Evolutionary conservation across 1,139 yeast species (phyloP), one percentile per base, ranked within the genome.

Genomic region (Kluyveromyces sp.): DNA sequence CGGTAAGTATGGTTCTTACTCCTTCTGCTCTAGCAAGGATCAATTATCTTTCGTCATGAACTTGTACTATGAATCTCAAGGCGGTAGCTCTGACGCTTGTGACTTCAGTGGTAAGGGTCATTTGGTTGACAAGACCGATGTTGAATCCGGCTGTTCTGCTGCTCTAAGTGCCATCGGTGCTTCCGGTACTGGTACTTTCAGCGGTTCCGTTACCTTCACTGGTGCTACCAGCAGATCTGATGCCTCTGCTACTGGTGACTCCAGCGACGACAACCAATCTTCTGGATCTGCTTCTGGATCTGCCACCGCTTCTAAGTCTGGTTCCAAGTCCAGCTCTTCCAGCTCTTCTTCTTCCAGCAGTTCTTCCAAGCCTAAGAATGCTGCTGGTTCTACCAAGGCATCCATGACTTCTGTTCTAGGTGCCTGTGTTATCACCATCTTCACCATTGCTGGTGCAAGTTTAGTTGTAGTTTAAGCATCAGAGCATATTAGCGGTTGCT

Each of bases 371-470:
- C 54, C 67, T 29, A 53, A 63, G 39, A 49, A 65, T 37, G 50
- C 60, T 38, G 53, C 57, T 31, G 60, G 61, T 43, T 49, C 61
- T 43, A 47, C 58, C 46, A 58, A 54, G 45, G 49, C 52, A 39
- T 90, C 90, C 74, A 71, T 86, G 58, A 75, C 88, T 57, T 85
- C 86, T 75, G 77, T 92, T 43, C 89, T 95, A 52, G 80, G 83
- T 74, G 71, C 83, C 50, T 65, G 76, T 45, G 65, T 73, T 50
- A 92, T 90, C 64, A 74, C 75, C 29, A 82, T 95, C 72, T 84
- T 85, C 72, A 67, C 85, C 37, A 67, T 75, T 47, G 64, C 70
- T 40, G 75, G 77, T 61, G 78, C 86, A 55, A 70, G 78, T 57
- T 62, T 78, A 42, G 95, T 86, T 59, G 62, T 87, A 50, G 72